These are phyloP conservation scores for Monilinia fructicola DNA, from an alignment of 2,329 filamentous ascomycete genomes.

Conservation along the genomic window DNA sequence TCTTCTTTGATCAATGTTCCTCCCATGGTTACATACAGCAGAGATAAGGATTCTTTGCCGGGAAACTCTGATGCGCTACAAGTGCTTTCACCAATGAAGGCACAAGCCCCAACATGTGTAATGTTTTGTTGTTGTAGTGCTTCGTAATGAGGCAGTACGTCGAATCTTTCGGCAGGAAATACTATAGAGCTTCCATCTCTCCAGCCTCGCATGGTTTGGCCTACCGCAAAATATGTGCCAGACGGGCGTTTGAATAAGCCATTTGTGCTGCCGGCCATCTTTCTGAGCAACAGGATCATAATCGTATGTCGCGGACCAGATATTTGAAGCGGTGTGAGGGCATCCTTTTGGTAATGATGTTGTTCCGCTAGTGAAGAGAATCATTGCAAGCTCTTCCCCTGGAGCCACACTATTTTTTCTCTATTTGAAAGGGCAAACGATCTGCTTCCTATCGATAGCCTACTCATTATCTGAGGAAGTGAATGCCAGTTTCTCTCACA, in stretches of 20 bases:
- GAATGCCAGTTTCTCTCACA: neutral
- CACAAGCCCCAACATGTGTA: conserved; percentile 53
- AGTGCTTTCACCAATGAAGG: conserved; percentile 62
- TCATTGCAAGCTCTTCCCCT: conserved; percentile 27
- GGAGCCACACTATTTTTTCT: too few species aligned
- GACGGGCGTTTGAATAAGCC: conserved; percentile 23
- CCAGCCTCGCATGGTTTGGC: conserved; percentile 18
- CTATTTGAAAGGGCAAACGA: neutral
- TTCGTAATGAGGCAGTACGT: conserved; percentile 56
- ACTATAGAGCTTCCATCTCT: conserved; percentile 49
- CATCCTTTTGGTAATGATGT: conserved; percentile 30
- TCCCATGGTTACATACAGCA: conserved; percentile 20
- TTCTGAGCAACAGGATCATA: conserved; percentile 14
- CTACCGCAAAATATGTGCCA: conserved; percentile 24
- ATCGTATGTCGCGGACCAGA: conserved; percentile 17
- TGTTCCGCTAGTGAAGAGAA: conserved; percentile 30
- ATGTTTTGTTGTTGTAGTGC: conserved; percentile 52
- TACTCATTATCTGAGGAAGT: neutral
- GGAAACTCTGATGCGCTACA: conserved; percentile 12
- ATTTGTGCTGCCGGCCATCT: conserved; percentile 12
- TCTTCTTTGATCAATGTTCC: conserved; percentile 25
- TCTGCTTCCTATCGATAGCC: neutral
- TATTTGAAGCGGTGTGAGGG: conserved; percentile 11
- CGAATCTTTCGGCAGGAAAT: conserved; percentile 66
- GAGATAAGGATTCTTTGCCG: neutral